phyloP scores from a whole-genome alignment of 371 early-diverging fungal species.

The Saksenaea oblongispora region DNA sequence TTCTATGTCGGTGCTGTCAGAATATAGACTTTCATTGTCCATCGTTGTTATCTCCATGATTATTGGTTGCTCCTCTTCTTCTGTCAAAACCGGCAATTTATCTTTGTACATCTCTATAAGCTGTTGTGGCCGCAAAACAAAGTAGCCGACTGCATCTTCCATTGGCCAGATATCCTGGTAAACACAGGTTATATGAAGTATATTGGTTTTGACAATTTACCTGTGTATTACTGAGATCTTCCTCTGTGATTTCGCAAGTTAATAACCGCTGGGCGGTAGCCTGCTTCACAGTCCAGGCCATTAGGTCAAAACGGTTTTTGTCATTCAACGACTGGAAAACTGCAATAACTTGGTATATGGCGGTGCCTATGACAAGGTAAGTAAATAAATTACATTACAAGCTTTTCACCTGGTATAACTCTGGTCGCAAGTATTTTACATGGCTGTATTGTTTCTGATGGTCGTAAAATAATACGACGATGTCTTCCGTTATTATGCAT shows the following conservation, averaged over 20 bases:
- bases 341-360: not conserved
- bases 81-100: not conserved
- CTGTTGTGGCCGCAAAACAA: not conserved
- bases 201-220: not conserved
- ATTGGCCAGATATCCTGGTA: not conserved
- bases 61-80: not conserved
- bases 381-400: not conserved
- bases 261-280: not conserved
- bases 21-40: no score
- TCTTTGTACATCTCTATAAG: slow-evolving; percentile 1
- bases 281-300: not conserved
- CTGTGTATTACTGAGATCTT: not conserved
- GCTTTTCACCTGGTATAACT: not conserved
- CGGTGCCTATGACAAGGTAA: not conserved
- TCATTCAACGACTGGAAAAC: not conserved
- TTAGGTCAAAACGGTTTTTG: not conserved
- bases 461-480: not conserved
- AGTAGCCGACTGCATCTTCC: not conserved
- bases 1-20: no score
- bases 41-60: no score
- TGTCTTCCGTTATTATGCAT: not conserved
- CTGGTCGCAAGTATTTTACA: not conserved
- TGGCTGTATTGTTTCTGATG: not conserved
- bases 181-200: not conserved
- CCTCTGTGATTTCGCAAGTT: not conserved